These are phyloP conservation scores for Penicillium fuscoglaucum DNA, from an alignment of 2,329 filamentous ascomycete genomes.

Conservation along the genomic window DNA sequence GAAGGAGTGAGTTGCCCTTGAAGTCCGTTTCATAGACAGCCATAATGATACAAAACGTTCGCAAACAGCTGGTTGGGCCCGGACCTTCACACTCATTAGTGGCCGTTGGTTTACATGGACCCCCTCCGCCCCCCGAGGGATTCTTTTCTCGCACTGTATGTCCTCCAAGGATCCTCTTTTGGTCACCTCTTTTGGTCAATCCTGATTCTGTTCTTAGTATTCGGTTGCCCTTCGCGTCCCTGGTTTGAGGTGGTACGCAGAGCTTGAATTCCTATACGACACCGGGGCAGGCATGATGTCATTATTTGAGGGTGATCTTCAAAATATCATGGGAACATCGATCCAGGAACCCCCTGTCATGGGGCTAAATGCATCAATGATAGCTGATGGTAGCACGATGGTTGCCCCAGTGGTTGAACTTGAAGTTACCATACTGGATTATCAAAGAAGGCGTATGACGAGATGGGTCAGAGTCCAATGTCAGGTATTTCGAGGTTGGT, in stretches of 20 bases:
- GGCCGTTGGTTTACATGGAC: not conserved
- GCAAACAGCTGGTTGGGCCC: not conserved
- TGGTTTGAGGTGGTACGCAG: not conserved
- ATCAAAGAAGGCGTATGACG: not conserved
- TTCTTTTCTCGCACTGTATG: not conserved
- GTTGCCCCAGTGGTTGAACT: not conserved
- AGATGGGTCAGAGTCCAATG: not conserved
- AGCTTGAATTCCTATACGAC: not conserved
- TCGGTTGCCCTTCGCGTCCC: not conserved
- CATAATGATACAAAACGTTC: not conserved
- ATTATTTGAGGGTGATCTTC: not conserved
- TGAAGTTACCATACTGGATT: not conserved
- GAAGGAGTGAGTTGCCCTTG: not conserved
- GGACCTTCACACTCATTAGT: not conserved
- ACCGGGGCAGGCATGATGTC: constrained; percentile 2
- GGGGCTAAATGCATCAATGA: not conserved
- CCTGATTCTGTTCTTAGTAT: not conserved
- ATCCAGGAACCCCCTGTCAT: not conserved
- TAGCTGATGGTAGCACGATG: not conserved
- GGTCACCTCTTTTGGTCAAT: not conserved
- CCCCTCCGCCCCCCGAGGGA: not conserved
- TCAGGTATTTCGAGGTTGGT: not conserved
- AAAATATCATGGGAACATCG: not conserved
- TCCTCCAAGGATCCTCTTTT: not conserved
- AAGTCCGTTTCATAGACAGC: not conserved